Conservation (phyloP, 805 yeast genomes). For the Candida orba region DNA sequence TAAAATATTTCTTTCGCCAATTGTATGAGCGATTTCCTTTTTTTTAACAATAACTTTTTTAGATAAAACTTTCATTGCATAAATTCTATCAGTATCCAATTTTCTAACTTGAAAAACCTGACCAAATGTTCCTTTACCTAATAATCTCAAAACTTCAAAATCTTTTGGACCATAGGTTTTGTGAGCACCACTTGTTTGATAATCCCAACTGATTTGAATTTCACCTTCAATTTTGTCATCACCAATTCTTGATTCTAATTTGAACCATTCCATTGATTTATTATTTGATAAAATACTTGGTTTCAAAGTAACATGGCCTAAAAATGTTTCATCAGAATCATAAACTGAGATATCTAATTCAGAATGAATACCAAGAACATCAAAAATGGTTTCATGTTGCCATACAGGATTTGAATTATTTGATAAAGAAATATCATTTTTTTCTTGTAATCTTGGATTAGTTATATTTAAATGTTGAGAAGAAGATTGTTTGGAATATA, state of each 20-base stretch:
- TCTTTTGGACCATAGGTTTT: slow-evolving; percentile 89
- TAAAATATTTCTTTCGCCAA: slow-evolving; percentile 91
- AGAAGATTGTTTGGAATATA: slow-evolving; percentile 38
- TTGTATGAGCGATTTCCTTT: slow-evolving; percentile 96
- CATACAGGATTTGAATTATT: slow-evolving; percentile 64
- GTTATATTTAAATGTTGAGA: slow-evolving; percentile 31
- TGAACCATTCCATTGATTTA: slow-evolving; percentile 59
- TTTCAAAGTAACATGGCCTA: slow-evolving; percentile 74
- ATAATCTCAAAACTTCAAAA: slow-evolving; percentile 80
- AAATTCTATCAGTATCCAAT: slow-evolving; percentile 80
- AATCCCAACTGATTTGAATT: slow-evolving; percentile 68
- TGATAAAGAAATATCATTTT: slow-evolving; percentile 13
- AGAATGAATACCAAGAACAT: slow-evolving; percentile 77
- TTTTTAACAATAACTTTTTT: slow-evolving; percentile 93
- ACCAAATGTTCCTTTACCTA: slow-evolving; percentile 97
- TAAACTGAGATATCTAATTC: slow-evolving; percentile 88
- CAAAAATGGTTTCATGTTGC: slow-evolving; percentile 91
- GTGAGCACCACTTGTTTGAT: slow-evolving; percentile 54
- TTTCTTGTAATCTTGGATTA: slow-evolving; percentile 11
- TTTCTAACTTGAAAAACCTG: slow-evolving; percentile 95
- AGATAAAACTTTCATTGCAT: slow-evolving; percentile 95
- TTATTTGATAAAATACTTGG: slow-evolving; percentile 41
- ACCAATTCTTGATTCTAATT: slow-evolving; percentile 61
- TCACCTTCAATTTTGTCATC: slow-evolving; percentile 70
- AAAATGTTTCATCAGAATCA: slow-evolving; percentile 80